Conservation (phyloP, 768 basidiomycete genomes). For the Trametes villosa region DNA sequence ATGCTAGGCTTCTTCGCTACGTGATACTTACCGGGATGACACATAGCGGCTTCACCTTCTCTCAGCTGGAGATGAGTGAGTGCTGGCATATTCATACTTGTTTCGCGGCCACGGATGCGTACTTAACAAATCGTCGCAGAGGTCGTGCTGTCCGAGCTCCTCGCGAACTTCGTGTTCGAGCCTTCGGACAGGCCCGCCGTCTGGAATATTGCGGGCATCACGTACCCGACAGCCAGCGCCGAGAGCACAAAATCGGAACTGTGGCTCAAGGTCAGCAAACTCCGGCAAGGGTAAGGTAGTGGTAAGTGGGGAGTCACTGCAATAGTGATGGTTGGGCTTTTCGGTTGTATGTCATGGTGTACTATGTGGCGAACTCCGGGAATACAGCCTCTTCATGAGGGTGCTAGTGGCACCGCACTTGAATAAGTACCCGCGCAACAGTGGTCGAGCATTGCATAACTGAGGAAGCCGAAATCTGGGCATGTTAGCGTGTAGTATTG, state of each 20-base stretch:
- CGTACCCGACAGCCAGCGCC: not conserved
- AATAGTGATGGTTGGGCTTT: too few species aligned
- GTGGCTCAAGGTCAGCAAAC: not conserved
- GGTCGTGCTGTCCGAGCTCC: constrained; percentile 4
- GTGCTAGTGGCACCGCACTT: too few species aligned
- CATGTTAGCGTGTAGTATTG: too few species aligned
- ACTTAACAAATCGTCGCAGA: not conserved
- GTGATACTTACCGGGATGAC: not conserved
- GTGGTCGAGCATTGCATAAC: too few species aligned
- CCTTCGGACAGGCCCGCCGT: constrained; percentile 3
- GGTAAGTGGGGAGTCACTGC: too few species aligned
- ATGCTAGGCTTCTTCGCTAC: not conserved
- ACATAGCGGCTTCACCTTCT: constrained; percentile 6
- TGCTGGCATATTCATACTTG: not conserved
- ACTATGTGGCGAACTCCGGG: too few species aligned
- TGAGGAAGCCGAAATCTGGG: too few species aligned
- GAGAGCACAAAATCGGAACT: not conserved
- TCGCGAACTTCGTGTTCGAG: constrained; percentile 9
- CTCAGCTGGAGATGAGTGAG: constrained; percentile 14
- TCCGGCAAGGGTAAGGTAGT: too few species aligned
- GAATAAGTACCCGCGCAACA: too few species aligned
- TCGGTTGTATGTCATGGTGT: too few species aligned
- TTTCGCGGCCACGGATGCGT: too few species aligned
- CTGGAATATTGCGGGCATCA: constrained; percentile 5
- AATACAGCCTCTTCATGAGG: too few species aligned